Percentiles rank a stretch among this genome's conserved stretches.
Conservation (phyloP, 2,329 filamentous ascomycete genomes). For the Thielaviopsis ethacetica region DNA sequence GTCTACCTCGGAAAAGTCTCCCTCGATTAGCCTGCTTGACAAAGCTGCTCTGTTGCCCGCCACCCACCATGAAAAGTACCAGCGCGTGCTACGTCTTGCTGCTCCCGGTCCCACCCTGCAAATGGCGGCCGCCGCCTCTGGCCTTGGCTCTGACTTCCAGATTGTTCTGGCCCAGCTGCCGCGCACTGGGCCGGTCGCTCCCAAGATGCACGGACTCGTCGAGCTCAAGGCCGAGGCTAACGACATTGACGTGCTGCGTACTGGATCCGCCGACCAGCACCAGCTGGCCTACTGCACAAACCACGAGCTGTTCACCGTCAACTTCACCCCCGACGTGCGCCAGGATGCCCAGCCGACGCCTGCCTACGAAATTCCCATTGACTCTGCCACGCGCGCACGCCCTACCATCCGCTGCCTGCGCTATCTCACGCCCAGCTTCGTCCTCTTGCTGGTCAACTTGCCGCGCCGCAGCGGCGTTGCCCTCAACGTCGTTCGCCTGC, state of each 20-base stretch:
- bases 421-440: constrained; percentile 40
- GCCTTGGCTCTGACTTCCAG: constrained; percentile 58
- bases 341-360: constrained; percentile 25
- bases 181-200: constrained; percentile 26
- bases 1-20: constrained; percentile 16
- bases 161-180: constrained; percentile 63
- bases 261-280: constrained; percentile 45
- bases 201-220: constrained; percentile 31
- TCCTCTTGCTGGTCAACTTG: constrained; percentile 41
- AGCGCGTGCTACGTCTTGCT: constrained; percentile 40
- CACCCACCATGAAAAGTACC: constrained; percentile 36
- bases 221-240: constrained; percentile 39
- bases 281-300: constrained; percentile 66
- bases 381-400: constrained; percentile 25
- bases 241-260: constrained; percentile 50
- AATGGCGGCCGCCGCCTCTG: constrained; percentile 64
- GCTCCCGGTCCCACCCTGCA: constrained; percentile 37
- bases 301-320: constrained; percentile 53
- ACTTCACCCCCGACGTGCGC: constrained; percentile 30
- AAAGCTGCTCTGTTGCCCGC: constrained; percentile 36
- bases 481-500: constrained; percentile 39
- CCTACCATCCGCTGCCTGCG: constrained; percentile 41
- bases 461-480: constrained; percentile 41
- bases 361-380: constrained; percentile 40
- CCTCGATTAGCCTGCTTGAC: constrained; percentile 28